Conservation (phyloP, 495 filamentous ascomycete species). For the Barbatosphaeria neglecta region DNA sequence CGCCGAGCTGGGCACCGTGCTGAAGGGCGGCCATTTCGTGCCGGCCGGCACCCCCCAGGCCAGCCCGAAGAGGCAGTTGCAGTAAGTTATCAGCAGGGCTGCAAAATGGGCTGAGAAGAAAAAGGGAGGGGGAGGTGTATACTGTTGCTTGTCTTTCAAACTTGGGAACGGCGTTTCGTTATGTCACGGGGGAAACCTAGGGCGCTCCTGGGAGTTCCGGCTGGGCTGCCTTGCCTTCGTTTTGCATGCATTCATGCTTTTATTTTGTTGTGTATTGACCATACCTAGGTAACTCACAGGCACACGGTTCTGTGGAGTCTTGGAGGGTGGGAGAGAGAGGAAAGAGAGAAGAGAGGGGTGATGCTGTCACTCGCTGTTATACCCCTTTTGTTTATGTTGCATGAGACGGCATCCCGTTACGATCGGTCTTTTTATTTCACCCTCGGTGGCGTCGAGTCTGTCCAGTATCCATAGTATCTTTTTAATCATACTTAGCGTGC, state of each 20-base stretch:
- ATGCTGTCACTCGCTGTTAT: neutral
- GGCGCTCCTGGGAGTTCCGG: too few species aligned
- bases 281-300: too few species aligned
- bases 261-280: neutral
- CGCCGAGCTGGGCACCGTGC: slow-evolving; percentile 35
- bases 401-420: neutral
- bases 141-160: too few species aligned
- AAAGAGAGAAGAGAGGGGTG: neutral
- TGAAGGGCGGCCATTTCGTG: slow-evolving; percentile 28
- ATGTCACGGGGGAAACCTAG: too few species aligned
- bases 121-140: too few species aligned
- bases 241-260: neutral
- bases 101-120: neutral
- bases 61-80: slow-evolving; percentile 1
- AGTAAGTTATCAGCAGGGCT: neutral
- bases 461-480: neutral
- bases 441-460: neutral
- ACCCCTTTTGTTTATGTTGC: neutral
- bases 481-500: neutral
- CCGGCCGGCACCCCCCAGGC: slow-evolving; percentile 1
- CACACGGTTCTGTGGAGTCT: neutral
- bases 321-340: neutral
- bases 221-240: neutral
- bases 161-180: too few species aligned
- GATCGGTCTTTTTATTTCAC: neutral